A percentile compares a stretch with the other conserved stretches of the same genome.
Evolutionary conservation across 177 flowering plant genomes (phyloP).

Genomic region (Vitis hybrid): DNA sequence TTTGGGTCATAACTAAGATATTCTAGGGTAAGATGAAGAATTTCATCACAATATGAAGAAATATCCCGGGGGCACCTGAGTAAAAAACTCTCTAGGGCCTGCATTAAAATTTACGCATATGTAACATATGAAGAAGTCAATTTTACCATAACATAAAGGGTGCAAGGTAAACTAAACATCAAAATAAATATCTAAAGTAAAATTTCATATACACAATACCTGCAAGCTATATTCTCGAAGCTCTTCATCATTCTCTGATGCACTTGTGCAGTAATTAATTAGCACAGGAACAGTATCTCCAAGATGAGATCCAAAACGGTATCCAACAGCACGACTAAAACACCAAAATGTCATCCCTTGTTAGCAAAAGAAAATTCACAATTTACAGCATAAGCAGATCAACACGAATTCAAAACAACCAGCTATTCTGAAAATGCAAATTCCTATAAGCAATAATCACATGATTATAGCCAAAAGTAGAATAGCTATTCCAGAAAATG

Average conservation of each 20-base stretch:
- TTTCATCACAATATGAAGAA: slow-evolving; percentile 74
- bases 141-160: not conserved
- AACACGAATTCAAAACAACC: not conserved
- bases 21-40: slow-evolving; percentile 77
- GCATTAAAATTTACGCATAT: slow-evolving; percentile 20
- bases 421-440: too few species aligned
- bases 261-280: slow-evolving; percentile 77
- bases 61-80: slow-evolving; percentile 95
- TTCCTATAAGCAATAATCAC: too few species aligned
- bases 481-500: too few species aligned
- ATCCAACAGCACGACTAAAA: slow-evolving; percentile 92
- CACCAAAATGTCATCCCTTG: slow-evolving; percentile 10
- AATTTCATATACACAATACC: slow-evolving; percentile 35
- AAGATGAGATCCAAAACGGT: slow-evolving; percentile 95
- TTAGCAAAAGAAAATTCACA: slow-evolving; percentile 5
- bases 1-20: slow-evolving; percentile 95
- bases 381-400: not conserved
- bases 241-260: slow-evolving; percentile 96
- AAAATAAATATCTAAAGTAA: not conserved
- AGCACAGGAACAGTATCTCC: slow-evolving; percentile 82
- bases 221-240: slow-evolving; percentile 97
- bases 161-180: not conserved
- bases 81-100: slow-evolving; percentile 96
- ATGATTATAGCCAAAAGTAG: too few species aligned
- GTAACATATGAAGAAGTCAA: not conserved